Evolutionary conservation across 2,329 filamentous ascomycete species (phyloP), one percentile per base, ranked within the genome.

Genomic region (Diaporthe vexans): DNA sequence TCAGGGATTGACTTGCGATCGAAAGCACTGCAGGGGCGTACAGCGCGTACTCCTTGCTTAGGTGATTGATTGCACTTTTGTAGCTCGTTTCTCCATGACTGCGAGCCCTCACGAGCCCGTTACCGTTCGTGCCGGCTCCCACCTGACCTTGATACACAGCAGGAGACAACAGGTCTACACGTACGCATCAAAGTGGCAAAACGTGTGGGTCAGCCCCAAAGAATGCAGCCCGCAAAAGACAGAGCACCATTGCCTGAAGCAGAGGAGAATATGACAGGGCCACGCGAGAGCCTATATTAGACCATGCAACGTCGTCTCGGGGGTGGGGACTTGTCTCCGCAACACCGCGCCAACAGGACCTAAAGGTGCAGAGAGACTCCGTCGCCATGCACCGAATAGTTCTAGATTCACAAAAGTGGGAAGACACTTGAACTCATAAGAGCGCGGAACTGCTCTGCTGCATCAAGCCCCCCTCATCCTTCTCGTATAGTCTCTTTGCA

Each of bases 261-360:
- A 52, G 21, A 37, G 46, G 19, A 52, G 46, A 67, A 52, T 67
- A 37, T 52, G 63, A 67, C 29, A 67, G 46, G 9, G 37, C 43
- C 37, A 40, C 37, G 37, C 37, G 37, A 40, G 37, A 11, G 37
- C 11, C 37, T 40, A 37, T 52, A 19, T 43, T 24, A 15, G n/a
- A 19, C 21, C 33, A 51, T 52, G 29, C 63, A 67, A 67, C n/a
- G 46, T 67, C 46, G 63, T 37, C 46, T 37, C 9, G 4, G 63
- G 63, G 52, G 63, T 40, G 63, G 46, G 52, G 13, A 13, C 29
- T 21, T 67, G 48, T 52, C 63, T 51, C 46, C 63, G 63, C 63
- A 67, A 37, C 59, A 63, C 26, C 33, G 15, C 46, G 21, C 63
- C 63, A 67, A 67, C 63, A 37, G 29, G 63, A 5, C 33, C 46